phyloP scores from a whole-genome alignment of 2,329 filamentous ascomycete genomes.

The Fusarium concolor region DNA sequence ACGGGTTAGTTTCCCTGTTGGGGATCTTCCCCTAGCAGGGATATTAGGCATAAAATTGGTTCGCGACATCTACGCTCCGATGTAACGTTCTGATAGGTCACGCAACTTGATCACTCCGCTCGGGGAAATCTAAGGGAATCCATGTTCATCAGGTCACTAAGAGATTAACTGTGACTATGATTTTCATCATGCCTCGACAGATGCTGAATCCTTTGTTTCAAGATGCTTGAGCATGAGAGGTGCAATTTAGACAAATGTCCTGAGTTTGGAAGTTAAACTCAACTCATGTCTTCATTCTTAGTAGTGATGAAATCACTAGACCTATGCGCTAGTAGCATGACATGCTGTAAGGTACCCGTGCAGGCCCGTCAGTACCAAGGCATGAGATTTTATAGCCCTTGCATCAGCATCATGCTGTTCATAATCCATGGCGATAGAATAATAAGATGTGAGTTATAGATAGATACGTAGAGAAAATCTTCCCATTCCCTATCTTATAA shows the following conservation, averaged over 20 bases:
- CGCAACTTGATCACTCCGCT: not conserved
- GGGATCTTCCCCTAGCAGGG: not conserved
- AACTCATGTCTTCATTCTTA: not conserved
- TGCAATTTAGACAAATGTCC: fast-evolving
- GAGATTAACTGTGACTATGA: not conserved
- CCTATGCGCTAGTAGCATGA: not conserved
- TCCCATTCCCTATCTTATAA: not conserved
- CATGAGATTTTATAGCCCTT: not conserved
- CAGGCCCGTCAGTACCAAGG: not conserved
- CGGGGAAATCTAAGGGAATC: not conserved
- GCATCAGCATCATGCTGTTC: not conserved
- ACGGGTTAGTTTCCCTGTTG: conserved; percentile 1
- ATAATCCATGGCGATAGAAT: not conserved
- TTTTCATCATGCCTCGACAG: not conserved
- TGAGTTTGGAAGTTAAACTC: fast-evolving
- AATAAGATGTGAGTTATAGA: not conserved
- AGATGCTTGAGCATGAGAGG: not conserved
- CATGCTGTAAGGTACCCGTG: not conserved
- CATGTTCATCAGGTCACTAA: not conserved
- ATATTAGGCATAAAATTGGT: not conserved
- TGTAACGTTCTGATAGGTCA: conserved; percentile 24
- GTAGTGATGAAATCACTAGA: not conserved
- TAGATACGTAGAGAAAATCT: not conserved
- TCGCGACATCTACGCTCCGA: not conserved
- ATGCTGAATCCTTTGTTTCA: not conserved